These are phyloP conservation scores for Exobasidium rhododendri DNA, from an alignment of 1,284 basidiomycete species.

Conservation along the genomic window DNA sequence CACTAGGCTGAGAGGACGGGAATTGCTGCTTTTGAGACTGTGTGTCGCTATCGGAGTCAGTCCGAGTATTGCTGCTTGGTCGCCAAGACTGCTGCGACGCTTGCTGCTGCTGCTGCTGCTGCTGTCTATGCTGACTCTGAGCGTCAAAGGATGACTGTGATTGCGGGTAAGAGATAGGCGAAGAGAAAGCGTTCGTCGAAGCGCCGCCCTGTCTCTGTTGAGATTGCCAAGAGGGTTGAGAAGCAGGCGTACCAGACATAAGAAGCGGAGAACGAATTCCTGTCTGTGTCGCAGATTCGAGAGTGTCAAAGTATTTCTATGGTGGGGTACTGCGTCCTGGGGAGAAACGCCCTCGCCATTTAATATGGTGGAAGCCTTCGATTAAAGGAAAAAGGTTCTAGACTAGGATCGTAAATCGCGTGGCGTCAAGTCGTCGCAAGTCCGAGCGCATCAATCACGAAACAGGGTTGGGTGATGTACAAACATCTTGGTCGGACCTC, in stretches of 20 bases:
- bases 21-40: slow-evolving; percentile 8
- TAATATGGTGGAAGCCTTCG: too few relatives aligned
- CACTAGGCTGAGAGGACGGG: background rate
- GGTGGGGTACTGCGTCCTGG: too few relatives aligned
- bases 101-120: background rate
- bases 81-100: background rate
- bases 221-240: slow-evolving; percentile 4
- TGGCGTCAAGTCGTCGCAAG: too few relatives aligned
- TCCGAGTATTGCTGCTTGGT: background rate
- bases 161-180: background rate
- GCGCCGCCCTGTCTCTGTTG: background rate
- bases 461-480: too few relatives aligned
- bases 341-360: too few relatives aligned
- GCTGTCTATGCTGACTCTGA: background rate
- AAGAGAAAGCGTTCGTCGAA: background rate
- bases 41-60: background rate
- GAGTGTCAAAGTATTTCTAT: too few relatives aligned
- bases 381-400: too few relatives aligned
- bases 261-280: too few relatives aligned
- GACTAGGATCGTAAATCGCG: too few relatives aligned
- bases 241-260: background rate
- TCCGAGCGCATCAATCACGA: too few relatives aligned
- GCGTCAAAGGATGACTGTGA: background rate
- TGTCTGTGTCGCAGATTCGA: too few relatives aligned
- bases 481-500: too few relatives aligned